A percentile compares a stretch with the other conserved stretches of the same genome.
Evolutionary conservation across 208 protist genomes (phyloP).

Genomic region (Leishmania gerbilli): DNA sequence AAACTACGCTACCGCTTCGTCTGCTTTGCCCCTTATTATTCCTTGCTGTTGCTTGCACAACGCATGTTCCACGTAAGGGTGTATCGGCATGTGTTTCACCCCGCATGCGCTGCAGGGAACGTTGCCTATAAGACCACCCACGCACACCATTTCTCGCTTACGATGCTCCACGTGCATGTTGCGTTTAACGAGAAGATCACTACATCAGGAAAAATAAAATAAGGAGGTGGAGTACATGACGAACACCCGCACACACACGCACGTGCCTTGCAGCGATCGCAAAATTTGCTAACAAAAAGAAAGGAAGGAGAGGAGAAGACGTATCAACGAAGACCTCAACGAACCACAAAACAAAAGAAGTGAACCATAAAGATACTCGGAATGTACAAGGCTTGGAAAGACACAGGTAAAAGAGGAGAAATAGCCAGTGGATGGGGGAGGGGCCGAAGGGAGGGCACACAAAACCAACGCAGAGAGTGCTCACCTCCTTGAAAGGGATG

Average conservation of each 20-base stretch:
- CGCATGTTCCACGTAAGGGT: neutral
- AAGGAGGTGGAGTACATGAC: neutral
- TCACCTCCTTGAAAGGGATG: neutral
- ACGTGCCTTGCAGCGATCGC: neutral
- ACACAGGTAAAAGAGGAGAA: neutral
- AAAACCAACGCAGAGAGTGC: neutral
- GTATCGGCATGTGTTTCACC: neutral
- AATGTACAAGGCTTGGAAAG: neutral
- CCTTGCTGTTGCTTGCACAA: neutral
- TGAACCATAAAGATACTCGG: neutral
- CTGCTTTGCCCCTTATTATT: neutral
- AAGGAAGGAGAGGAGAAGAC: neutral
- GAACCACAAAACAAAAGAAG: neutral
- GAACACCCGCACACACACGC: neutral
- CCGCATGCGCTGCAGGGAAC: neutral
- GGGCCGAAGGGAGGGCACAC: neutral
- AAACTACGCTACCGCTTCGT: too few relatives aligned
- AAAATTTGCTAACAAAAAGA: neutral
- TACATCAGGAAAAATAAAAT: neutral
- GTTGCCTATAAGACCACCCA: neutral
- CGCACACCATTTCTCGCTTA: neutral
- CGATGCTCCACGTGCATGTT: neutral
- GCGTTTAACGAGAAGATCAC: neutral
- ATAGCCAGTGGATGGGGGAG: neutral
- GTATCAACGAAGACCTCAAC: neutral